A percentile compares a stretch with the other conserved stretches of the same genome.
Conservation (phyloP, 371 early-diverging fungal genomes). For the Lichtheimia hyalospora region DNA sequence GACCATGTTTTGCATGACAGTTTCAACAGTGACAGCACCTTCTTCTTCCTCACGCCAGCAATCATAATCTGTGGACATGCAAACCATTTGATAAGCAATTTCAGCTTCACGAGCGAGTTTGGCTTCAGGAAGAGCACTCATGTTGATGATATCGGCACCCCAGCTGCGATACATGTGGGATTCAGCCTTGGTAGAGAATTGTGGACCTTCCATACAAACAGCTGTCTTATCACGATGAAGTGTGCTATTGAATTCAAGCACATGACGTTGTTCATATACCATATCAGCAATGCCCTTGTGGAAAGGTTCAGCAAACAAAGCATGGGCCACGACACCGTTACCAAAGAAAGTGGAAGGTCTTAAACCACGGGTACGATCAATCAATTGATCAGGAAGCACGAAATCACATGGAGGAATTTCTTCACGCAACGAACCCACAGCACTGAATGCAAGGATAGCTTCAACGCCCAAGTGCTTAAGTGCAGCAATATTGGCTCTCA, state of each 20-base stretch:
- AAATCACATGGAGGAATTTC: constrained; percentile 94
- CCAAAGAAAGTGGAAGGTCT: constrained; percentile 89
- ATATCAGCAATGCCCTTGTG: constrained; percentile 73
- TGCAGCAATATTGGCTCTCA: constrained; percentile 96
- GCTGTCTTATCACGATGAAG: constrained; percentile 84
- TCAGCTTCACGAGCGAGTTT: constrained; percentile 98
- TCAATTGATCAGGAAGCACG: constrained; percentile 90
- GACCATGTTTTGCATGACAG: constrained; percentile 89
- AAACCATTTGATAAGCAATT: constrained; percentile 96
- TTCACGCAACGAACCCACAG: constrained; percentile 90
- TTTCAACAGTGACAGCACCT: constrained; percentile 90
- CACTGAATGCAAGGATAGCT: constrained; percentile 93
- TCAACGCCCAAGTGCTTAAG: constrained; percentile 92
- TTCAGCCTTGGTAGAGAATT: constrained; percentile 96
- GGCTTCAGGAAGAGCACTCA: constrained; percentile 94
- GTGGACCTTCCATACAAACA: constrained; percentile 97
- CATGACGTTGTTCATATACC: constrained; percentile 57
- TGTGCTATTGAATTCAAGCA: constrained; percentile 43
- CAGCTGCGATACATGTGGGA: constrained; percentile 93
- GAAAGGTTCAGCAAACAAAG: constrained; percentile 95
- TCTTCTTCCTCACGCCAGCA: constrained; percentile 90
- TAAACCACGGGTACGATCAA: constrained; percentile 95
- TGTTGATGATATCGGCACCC: constrained; percentile 95
- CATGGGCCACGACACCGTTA: constrained; percentile 89
- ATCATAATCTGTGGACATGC: constrained; percentile 99